Evolutionary conservation across 2,329 filamentous ascomycete species (phyloP), one percentile per base, ranked within the genome.

Genomic region (Hypoxylon sp.): DNA sequence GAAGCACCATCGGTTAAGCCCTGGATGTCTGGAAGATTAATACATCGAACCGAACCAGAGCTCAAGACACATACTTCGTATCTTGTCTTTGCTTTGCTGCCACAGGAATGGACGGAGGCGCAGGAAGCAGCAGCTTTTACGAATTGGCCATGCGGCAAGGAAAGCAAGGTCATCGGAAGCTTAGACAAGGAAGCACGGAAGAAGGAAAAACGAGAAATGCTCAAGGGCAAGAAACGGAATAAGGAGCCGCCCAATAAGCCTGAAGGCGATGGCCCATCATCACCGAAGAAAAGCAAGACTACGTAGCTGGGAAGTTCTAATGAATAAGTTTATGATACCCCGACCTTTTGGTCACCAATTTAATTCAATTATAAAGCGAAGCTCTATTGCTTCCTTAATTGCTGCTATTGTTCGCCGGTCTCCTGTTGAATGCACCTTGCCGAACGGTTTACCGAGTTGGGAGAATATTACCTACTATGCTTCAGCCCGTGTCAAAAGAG

Each of bases 41-140:
- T 93, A 30, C 93, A 97, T 74, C 87, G 93, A 23, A 90, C 92
- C 0, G 96, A 99, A 81, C 83, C 90, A 0, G 96, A 99, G 75
- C 82, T 98, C 66, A 98, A 97, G 85, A 96, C 93, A 6, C 96
- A 99, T 80, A 99, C 96, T 0, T 96, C 92, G n/a, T 99, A 99
- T 78, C 86, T 99, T 3, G 92, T 97, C 3, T 99, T 99, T 82
- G 96, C 96, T 0, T 83, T 96, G 2, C 81, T 99, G 66, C 95
- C 96, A n/a, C 86, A 89, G 46, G 90, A 92, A 68, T 99, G 96
- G 96, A 90, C 84, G 0, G 90, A 89, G 36, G 92, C 91, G 66
- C 93, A 97, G 71, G 96, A 99, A 80, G 86, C 86, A 32, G 85
- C 85, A 30, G 89, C 90, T 55, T 81, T 86, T 70, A 83, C 86